Conservation (phyloP, 768 basidiomycete genomes). For the Hypholoma sublateritium region DNA sequence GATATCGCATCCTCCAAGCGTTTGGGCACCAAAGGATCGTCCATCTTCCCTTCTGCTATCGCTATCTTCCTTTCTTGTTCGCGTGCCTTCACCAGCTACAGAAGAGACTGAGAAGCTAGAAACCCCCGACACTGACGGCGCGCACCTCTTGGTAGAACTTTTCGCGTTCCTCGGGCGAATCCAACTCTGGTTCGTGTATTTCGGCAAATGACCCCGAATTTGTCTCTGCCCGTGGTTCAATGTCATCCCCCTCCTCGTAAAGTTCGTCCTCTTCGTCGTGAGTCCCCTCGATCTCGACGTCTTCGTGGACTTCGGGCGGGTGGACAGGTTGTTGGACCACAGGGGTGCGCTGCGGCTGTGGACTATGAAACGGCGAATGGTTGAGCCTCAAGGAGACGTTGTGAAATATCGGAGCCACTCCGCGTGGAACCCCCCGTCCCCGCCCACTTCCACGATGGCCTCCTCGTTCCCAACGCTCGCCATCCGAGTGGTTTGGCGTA, state of each 20-base stretch:
- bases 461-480: constrained; percentile 65
- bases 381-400: constrained; percentile 40
- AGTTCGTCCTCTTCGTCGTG: constrained; percentile 33
- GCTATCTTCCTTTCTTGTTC: constrained; percentile 70
- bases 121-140: constrained; percentile 17
- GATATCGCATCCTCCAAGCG: constrained; percentile 87
- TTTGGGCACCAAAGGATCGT: constrained; percentile 78
- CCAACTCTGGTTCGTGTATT: constrained; percentile 51
- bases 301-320: constrained; percentile 28
- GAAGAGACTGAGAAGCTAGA: constrained; percentile 21
- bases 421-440: constrained; percentile 33
- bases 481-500: constrained; percentile 40
- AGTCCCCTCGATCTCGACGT: constrained; percentile 27
- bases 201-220: constrained; percentile 22
- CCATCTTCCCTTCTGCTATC: constrained; percentile 84
- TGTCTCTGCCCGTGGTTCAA: neutral
- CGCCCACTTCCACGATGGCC: constrained; percentile 53
- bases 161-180: constrained; percentile 64
- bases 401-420: constrained; percentile 35
- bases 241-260: constrained; percentile 31
- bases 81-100: constrained; percentile 69
- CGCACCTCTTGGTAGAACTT: constrained; percentile 72
- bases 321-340: constrained; percentile 18
- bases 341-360: constrained; percentile 25
- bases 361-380: constrained; percentile 12